These are phyloP conservation scores for Yamadazyma pseudoaaseri DNA, from an alignment of 1,139 yeast genomes.

Conservation along the genomic window DNA sequence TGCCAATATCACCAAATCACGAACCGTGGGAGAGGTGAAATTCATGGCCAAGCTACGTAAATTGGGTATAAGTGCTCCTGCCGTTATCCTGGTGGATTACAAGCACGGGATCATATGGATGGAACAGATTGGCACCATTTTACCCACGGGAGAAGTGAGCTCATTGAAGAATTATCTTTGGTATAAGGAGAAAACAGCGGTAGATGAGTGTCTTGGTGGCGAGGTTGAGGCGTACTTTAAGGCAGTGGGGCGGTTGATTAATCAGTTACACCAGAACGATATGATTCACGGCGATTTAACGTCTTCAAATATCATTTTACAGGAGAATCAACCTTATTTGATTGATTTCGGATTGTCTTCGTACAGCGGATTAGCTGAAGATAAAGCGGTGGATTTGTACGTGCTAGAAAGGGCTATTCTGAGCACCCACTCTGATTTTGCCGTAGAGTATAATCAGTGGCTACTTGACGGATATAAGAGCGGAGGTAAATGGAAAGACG, in stretches of 20 bases:
- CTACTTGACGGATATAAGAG: conserved; percentile 67
- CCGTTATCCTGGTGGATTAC: conserved; percentile 70
- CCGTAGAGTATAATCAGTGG: conserved; percentile 67
- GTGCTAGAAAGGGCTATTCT: conserved; percentile 89
- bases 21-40: conserved; percentile 85
- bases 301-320: conserved; percentile 75
- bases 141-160: conserved; percentile 51
- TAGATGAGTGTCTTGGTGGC: conserved; percentile 25
- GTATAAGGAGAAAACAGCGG: conserved; percentile 46
- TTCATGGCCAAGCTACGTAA: conserved; percentile 60
- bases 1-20: conserved; percentile 66
- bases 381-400: conserved; percentile 93
- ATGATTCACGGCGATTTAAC: conserved; percentile 95
- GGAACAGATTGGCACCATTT: conserved; percentile 63
- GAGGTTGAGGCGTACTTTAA: conserved; percentile 42
- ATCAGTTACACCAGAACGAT: conserved; percentile 69
- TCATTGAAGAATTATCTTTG: conserved; percentile 73
- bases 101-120: conserved; percentile 83
- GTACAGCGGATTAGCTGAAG: conserved; percentile 78
- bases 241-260: conserved; percentile 69
- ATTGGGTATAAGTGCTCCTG: conserved; percentile 65
- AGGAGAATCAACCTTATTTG: conserved; percentile 49
- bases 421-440: conserved; percentile 82
- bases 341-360: conserved; percentile 92
- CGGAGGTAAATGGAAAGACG: conserved; percentile 39